Evolutionary conservation across 75 land plant species (phyloP).

Genomic region (Pinus tabuliformis): DNA sequence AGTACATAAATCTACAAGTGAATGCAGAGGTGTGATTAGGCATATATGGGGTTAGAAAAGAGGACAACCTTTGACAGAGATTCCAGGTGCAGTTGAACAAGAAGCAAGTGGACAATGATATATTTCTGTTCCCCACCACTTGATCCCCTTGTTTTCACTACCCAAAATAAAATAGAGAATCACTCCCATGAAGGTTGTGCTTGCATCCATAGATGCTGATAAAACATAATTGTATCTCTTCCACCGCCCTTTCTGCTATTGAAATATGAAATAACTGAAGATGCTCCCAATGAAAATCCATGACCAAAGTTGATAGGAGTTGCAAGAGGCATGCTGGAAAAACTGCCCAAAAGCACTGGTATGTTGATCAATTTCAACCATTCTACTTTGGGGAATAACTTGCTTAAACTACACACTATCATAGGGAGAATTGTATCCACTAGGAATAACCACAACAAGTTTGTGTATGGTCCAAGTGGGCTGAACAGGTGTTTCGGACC

Average conservation of each 20-base stretch:
- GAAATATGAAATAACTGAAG: constrained; percentile 78
- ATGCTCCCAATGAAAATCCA: constrained; percentile 66
- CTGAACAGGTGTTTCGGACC: constrained; percentile 63
- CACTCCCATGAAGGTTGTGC: constrained; percentile 27
- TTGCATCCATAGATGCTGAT: constrained; percentile 18
- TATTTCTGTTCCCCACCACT: constrained; percentile 56
- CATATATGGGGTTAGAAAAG: background rate
- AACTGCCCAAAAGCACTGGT: constrained; percentile 26
- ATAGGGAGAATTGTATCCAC: constrained; percentile 20
- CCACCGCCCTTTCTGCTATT: constrained; percentile 75
- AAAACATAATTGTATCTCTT: constrained; percentile 76
- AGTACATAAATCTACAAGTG: too few species aligned
- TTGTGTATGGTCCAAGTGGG: constrained; percentile 24
- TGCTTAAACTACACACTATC: constrained; percentile 14
- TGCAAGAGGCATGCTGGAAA: constrained; percentile 15
- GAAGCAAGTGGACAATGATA: constrained; percentile 23
- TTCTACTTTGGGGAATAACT: constrained; percentile 26
- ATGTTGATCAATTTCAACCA: constrained; percentile 64
- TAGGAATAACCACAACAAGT: constrained; percentile 28
- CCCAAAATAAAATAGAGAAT: constrained; percentile 10
- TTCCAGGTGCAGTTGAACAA: constrained; percentile 24
- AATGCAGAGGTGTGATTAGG: background rate
- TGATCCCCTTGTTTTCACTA: constrained; percentile 31
- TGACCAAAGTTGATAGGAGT: constrained; percentile 20
- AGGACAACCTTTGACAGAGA: constrained; percentile 14